Conservation (phyloP, 345 rosid genomes). For the Adansonia digitata region DNA sequence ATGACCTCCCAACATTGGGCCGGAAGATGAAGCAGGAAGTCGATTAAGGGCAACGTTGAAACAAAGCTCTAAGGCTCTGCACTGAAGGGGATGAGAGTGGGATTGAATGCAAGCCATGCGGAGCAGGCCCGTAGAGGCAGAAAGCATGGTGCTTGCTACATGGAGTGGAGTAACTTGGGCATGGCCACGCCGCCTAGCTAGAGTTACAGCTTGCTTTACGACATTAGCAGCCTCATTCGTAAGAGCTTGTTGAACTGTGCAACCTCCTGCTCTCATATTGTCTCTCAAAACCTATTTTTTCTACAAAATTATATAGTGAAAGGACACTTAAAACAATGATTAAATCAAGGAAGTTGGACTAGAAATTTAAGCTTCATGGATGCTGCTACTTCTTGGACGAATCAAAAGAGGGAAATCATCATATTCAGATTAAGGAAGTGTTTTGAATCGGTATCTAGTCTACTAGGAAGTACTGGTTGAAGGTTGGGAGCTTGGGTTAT, state of each 20-base stretch:
- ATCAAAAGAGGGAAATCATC: conserved; percentile 9
- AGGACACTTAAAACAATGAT: conserved; percentile 4
- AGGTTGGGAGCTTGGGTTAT: not conserved
- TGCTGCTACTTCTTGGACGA: conserved; percentile 14
- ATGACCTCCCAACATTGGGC: conserved; percentile 56
- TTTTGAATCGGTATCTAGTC: not conserved
- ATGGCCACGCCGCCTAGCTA: conserved; percentile 84
- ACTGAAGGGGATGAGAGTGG: conserved; percentile 93
- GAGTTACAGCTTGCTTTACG: conserved; percentile 70
- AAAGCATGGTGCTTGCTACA: conserved; percentile 88
- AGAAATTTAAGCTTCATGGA: conserved; percentile 20
- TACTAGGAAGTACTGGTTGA: not conserved
- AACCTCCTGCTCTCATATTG: conserved; percentile 84
- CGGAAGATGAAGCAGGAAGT: conserved; percentile 71
- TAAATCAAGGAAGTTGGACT: conserved; percentile 21
- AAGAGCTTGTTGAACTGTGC: conserved; percentile 78
- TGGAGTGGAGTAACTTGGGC: conserved; percentile 98
- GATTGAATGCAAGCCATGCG: conserved; percentile 88
- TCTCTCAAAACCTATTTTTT: not conserved
- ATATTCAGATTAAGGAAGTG: too few relatives aligned
- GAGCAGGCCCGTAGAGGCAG: conserved; percentile 65
- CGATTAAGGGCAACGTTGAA: conserved; percentile 97
- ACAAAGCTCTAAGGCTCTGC: conserved; percentile 93
- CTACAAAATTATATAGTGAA: not conserved
- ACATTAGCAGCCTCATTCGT: conserved; percentile 68